Conservation (phyloP, 352 stramenopile genomes). For the Phytophthora colocasiae region DNA sequence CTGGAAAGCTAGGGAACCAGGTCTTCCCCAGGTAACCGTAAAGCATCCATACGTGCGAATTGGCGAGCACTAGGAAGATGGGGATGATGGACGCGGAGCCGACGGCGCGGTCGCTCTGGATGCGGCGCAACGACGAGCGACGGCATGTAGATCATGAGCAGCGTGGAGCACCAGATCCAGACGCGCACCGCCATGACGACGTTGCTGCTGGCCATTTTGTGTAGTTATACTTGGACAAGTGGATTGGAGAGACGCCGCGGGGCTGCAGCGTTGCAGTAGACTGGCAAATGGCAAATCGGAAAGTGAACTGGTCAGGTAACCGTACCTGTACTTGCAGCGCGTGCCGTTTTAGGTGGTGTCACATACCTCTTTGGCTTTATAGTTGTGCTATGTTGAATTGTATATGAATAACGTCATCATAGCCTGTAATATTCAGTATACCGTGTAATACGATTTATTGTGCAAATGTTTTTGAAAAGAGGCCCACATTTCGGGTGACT, state of each 20-base stretch:
- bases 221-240: constrained; percentile 4
- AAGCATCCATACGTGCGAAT: constrained; percentile 44
- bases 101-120: constrained; percentile 29
- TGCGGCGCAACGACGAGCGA: constrained; percentile 35
- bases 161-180: constrained; percentile 41
- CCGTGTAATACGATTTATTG: neutral
- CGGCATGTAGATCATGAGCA: constrained; percentile 41
- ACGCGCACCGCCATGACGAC: constrained; percentile 31
- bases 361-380: neutral
- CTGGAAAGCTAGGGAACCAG: constrained; percentile 47
- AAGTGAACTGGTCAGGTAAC: constrained; percentile 10
- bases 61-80: constrained; percentile 36
- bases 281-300: constrained; percentile 20
- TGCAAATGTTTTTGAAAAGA: neutral
- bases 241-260: neutral
- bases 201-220: constrained; percentile 18
- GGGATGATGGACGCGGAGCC: constrained; percentile 31
- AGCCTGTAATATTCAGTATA: neutral
- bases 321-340: neutral
- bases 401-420: neutral
- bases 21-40: constrained; percentile 38
- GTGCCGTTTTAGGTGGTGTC: neutral
- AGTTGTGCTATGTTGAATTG: neutral
- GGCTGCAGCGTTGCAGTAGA: neutral
- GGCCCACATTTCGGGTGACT: constrained; percentile 14